phyloP scores from a whole-genome alignment of 1,139 yeast species.

The Suhomyces maxii region DNA sequence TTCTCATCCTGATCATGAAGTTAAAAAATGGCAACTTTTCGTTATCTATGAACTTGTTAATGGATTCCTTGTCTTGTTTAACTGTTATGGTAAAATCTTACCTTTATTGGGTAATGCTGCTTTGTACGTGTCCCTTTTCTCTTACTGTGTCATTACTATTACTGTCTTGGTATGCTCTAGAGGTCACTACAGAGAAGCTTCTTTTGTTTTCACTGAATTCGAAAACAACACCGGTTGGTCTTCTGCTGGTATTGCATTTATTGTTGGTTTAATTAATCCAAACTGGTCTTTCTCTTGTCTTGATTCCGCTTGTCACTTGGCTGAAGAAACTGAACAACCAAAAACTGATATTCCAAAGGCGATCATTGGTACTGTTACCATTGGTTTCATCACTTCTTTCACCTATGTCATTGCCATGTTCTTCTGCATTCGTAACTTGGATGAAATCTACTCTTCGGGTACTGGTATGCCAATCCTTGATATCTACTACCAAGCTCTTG shows the following conservation, averaged over 20 bases:
- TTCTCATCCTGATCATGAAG: slow-evolving; percentile 44
- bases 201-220: slow-evolving; percentile 62
- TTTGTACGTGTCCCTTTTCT: slow-evolving; percentile 52
- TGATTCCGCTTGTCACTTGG: slow-evolving; percentile 71
- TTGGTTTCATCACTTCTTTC: slow-evolving; percentile 64
- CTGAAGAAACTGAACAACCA: slow-evolving; percentile 62
- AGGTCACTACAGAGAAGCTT: slow-evolving; percentile 55
- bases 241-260: slow-evolving; percentile 58
- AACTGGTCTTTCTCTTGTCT: slow-evolving; percentile 71
- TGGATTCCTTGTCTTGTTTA: slow-evolving; percentile 48
- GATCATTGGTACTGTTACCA: slow-evolving; percentile 63
- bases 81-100: slow-evolving; percentile 57
- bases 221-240: slow-evolving; percentile 69
- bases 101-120: slow-evolving; percentile 55
- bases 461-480: slow-evolving; percentile 66
- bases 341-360: slow-evolving; percentile 63
- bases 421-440: slow-evolving; percentile 55
- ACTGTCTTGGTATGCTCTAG: slow-evolving; percentile 56
- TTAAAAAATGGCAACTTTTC: slow-evolving; percentile 59
- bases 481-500: slow-evolving; percentile 59
- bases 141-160: slow-evolving; percentile 56
- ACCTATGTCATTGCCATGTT: slow-evolving; percentile 62
- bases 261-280: slow-evolving; percentile 66
- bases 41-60: slow-evolving; percentile 48
- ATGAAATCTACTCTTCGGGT: slow-evolving; percentile 42